Evolutionary conservation across 257 asterid genomes (phyloP), one percentile per base, ranked within the genome.

Genomic region (Schizonepeta tenuifolia): DNA sequence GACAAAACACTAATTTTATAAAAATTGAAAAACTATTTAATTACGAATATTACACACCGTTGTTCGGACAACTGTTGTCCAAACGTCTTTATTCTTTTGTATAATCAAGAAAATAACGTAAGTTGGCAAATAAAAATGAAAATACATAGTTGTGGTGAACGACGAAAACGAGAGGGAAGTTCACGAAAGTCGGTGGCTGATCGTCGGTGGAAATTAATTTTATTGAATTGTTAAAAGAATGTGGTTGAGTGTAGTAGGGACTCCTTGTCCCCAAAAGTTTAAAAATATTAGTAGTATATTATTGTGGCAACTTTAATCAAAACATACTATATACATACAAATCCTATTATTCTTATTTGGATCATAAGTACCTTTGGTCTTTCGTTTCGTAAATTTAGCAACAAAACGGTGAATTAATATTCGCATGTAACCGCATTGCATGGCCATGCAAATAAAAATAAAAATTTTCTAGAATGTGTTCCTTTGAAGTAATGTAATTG

Each of bases 121-220:
- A 24, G 2, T 24, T 24, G 2, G 26, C 26, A 24, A 24, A 24
- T 6, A 60, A 35, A 26, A 7, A 50, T 49, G 9, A 4, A 49
- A 0, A 49, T 12, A 33, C 3, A 36, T 3, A 9, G 0, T 3
- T 36, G 11, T 21, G 41, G 63, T 21, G 9, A 74, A 64, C 14
- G 53, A n/a, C n/a, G n/a, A 68, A 69, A 20, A 33, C 35, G 59
- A 44, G 55, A 9, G 76, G 73, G 36, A 50, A 63, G 18, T 13
- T 59, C 33, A 64, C 46, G 24, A 41, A 51, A 22, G 54, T 70
- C 44, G 59, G 43, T 31, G 75, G 46, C 62, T 28, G 49, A 11
- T 64, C n/a, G 80, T 80, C 80, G 83, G 80, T 75, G 80, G 77
- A 57, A 65, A 70, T 49, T 36, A 50, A 64, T 54, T 64, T 53